A percentile compares a stretch with the other conserved stretches of the same genome.
These are phyloP conservation scores for Fusarium tanahbumbuense DNA, from an alignment of 2,329 filamentous ascomycete genomes.

Conservation along the genomic window DNA sequence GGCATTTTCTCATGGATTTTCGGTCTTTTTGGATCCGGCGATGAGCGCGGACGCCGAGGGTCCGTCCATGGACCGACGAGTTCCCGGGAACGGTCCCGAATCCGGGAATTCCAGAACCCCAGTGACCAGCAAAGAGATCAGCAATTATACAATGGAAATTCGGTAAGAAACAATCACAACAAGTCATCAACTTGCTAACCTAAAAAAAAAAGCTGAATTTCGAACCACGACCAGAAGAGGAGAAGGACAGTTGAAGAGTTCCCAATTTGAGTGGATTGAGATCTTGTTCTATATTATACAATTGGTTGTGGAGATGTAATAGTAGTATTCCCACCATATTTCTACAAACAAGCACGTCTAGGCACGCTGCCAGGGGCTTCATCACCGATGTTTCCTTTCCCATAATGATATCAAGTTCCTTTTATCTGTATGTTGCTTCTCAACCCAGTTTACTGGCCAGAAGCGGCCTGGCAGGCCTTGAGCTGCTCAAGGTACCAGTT, in stretches of 20 bases:
- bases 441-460: constrained; percentile 68
- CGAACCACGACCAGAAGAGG: constrained; percentile 71
- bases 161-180: constrained; percentile 64
- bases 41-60: constrained; percentile 14
- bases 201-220: constrained; percentile 69
- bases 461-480: constrained; percentile 86
- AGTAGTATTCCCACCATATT: constrained; percentile 34
- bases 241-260: constrained; percentile 49
- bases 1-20: constrained; percentile 53
- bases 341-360: constrained; percentile 42
- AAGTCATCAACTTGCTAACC: constrained; percentile 44
- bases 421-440: constrained; percentile 1
- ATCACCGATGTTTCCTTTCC: constrained; percentile 32
- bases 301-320: constrained; percentile 43
- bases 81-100: constrained; percentile 44
- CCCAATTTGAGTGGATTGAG: constrained; percentile 44
- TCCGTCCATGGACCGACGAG: constrained; percentile 2
- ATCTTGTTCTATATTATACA: constrained; percentile 47
- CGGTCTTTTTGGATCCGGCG: constrained; percentile 48
- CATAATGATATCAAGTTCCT: constrained; percentile 16
- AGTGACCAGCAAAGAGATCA: constrained; percentile 67
- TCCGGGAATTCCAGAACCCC: constrained; percentile 56
- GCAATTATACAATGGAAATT: constrained; percentile 92
- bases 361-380: constrained; percentile 38
- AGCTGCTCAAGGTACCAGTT: constrained; percentile 98